Evolutionary conservation across 2,329 filamentous ascomycete species (phyloP).

Genomic region (Fusarium bulbicola): DNA sequence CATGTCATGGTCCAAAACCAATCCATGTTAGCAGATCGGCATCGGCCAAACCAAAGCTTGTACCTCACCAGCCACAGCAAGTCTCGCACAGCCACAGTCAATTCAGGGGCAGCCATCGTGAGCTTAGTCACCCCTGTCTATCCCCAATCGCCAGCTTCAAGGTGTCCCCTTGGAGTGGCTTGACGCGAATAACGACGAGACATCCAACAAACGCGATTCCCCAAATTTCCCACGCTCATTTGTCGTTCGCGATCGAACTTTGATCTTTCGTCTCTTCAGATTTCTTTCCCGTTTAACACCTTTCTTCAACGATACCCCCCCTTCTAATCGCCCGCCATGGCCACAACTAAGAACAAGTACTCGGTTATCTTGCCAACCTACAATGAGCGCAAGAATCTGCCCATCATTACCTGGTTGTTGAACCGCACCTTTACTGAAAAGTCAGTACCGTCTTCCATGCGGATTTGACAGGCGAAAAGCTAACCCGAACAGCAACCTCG

Average conservation of each 20-base stretch:
- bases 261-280: neutral
- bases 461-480: neutral
- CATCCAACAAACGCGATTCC: slow-evolving; percentile 34
- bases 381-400: slow-evolving; percentile 97
- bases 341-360: slow-evolving; percentile 76
- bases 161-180: slow-evolving; percentile 42
- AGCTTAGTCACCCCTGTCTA: slow-evolving; percentile 29
- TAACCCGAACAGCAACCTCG: slow-evolving; percentile 72
- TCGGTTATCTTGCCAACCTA: slow-evolving; percentile 97
- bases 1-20: slow-evolving; percentile 6
- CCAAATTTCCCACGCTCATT: slow-evolving; percentile 39
- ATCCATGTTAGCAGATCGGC: slow-evolving; percentile 25
- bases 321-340: slow-evolving; percentile 52
- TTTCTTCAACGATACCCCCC: slow-evolving; percentile 11
- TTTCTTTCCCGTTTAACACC: neutral
- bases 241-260: slow-evolving; percentile 21
- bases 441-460: slow-evolving; percentile 56
- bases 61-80: slow-evolving; percentile 12
- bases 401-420: slow-evolving; percentile 93
- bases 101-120: slow-evolving; percentile 37
- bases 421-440: slow-evolving; percentile 90
- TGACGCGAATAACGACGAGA: slow-evolving; percentile 35
- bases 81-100: slow-evolving; percentile 22
- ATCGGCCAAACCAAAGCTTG: slow-evolving; percentile 8
- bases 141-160: slow-evolving; percentile 31